A percentile compares a stretch with the other conserved stretches of the same genome.
These are phyloP conservation scores for Elsinoe perseae DNA, from an alignment of 2,329 filamentous ascomycete genomes.

Conservation along the genomic window DNA sequence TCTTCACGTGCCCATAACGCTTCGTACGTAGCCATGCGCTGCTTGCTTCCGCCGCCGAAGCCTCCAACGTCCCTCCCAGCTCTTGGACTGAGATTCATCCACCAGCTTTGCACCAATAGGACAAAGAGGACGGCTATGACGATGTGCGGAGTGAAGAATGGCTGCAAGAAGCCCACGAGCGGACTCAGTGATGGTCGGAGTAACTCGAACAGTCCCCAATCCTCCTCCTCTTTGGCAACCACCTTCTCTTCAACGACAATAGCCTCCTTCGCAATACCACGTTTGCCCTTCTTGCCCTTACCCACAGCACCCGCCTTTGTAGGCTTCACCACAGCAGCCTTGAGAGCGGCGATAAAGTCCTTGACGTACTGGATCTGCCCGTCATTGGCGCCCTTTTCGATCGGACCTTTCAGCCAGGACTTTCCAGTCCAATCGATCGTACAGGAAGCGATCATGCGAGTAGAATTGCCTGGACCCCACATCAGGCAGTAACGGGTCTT, in stretches of 20 bases:
- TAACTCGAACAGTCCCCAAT: slow-evolving; percentile 79
- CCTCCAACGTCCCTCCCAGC: slow-evolving; percentile 31
- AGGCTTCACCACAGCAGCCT: slow-evolving; percentile 60
- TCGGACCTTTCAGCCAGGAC: slow-evolving; percentile 97
- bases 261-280: slow-evolving; percentile 47
- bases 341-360: slow-evolving; percentile 62
- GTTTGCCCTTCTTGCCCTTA: slow-evolving; percentile 39
- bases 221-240: slow-evolving; percentile 28
- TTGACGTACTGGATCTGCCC: slow-evolving; percentile 79
- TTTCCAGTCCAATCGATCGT: slow-evolving; percentile 94
- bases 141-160: slow-evolving; percentile 67
- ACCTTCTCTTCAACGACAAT: slow-evolving; percentile 34
- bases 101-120: slow-evolving; percentile 66
- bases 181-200: slow-evolving; percentile 63
- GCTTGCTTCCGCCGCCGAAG: slow-evolving; percentile 42
- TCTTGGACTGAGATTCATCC: slow-evolving; percentile 30
- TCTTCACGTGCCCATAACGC: slow-evolving; percentile 88
- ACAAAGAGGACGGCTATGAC: slow-evolving; percentile 67
- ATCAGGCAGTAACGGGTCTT: slow-evolving; percentile 94
- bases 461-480: slow-evolving; percentile 82
- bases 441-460: slow-evolving; percentile 78
- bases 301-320: slow-evolving; percentile 39
- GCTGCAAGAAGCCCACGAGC: slow-evolving; percentile 58
- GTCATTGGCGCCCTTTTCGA: slow-evolving; percentile 90
- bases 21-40: slow-evolving; percentile 76